Conservation (phyloP, 2,329 filamentous ascomycete genomes). For the Grosmannia clavigera region DNA sequence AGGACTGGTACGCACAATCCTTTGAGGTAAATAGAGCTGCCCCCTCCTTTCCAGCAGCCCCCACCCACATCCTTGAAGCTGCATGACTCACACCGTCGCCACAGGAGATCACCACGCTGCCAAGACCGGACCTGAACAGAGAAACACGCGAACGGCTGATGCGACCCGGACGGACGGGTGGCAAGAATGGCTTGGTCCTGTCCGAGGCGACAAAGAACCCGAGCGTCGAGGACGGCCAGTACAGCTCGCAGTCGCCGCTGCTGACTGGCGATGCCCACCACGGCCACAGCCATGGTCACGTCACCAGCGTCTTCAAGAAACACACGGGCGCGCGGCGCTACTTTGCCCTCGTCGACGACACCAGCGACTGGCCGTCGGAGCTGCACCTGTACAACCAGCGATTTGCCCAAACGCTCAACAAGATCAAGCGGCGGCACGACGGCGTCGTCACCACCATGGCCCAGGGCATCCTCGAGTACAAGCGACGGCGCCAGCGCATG, state of each 20-base stretch:
- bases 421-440: conserved; percentile 92
- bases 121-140: conserved; percentile 61
- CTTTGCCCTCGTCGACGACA: conserved; percentile 84
- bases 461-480: conserved; percentile 96
- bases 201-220: conserved; percentile 82
- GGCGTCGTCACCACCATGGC: conserved; percentile 96
- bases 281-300: conserved; percentile 13
- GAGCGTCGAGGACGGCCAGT: conserved; percentile 74
- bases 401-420: conserved; percentile 79
- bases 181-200: conserved; percentile 45
- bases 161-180: conserved; percentile 45
- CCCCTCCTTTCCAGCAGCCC: neutral
- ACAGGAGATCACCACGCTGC: conserved; percentile 82
- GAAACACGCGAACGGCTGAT: conserved; percentile 73
- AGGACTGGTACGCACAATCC: conserved; percentile 98
- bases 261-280: conserved; percentile 12
- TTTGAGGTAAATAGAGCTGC: conserved; percentile 60
- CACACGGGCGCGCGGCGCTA: conserved; percentile 56
- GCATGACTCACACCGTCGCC: neutral
- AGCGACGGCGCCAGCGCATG: conserved; percentile 89
- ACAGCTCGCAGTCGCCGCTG: conserved; percentile 40
- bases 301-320: conserved; percentile 22
- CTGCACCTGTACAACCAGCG: conserved; percentile 86
- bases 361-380: conserved; percentile 83
- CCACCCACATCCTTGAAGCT: neutral